These are phyloP conservation scores for Pleurotus ostreatus DNA, from an alignment of 768 basidiomycete species.

Conservation along the genomic window DNA sequence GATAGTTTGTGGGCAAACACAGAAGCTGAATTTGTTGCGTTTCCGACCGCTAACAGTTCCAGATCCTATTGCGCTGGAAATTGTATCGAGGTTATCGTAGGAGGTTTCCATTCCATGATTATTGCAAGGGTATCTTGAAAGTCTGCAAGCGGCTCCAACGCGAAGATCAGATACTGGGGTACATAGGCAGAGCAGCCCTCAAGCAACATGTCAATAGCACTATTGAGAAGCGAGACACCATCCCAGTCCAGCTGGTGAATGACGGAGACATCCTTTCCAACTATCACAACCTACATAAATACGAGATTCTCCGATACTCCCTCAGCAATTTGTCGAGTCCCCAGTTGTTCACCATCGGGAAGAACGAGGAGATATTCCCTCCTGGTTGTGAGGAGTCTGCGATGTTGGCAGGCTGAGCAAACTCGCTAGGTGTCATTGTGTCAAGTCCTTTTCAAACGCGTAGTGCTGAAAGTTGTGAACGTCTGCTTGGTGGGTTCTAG, in stretches of 20 bases:
- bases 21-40: too few species aligned
- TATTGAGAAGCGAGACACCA: slow-evolving; percentile 19
- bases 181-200: slow-evolving; percentile 24
- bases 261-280: not conserved
- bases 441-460: not conserved
- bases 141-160: slow-evolving; percentile 15
- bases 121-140: too few species aligned
- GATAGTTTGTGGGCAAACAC: too few species aligned
- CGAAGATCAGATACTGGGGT: slow-evolving; percentile 22
- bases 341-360: not conserved
- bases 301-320: not conserved
- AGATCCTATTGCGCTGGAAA: too few species aligned
- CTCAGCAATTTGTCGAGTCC: not conserved
- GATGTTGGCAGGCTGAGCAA: not conserved
- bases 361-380: not conserved
- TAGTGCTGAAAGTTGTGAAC: too few species aligned
- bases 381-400: not conserved
- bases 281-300: not conserved
- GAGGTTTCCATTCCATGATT: too few species aligned
- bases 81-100: too few species aligned
- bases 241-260: not conserved
- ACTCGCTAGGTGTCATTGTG: not conserved
- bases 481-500: not conserved
- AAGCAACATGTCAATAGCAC: slow-evolving; percentile 23
- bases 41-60: too few species aligned